Base-by-base conservation (phyloP, 106 monocot species). In the Acanthochlamys bracteata region DNA sequence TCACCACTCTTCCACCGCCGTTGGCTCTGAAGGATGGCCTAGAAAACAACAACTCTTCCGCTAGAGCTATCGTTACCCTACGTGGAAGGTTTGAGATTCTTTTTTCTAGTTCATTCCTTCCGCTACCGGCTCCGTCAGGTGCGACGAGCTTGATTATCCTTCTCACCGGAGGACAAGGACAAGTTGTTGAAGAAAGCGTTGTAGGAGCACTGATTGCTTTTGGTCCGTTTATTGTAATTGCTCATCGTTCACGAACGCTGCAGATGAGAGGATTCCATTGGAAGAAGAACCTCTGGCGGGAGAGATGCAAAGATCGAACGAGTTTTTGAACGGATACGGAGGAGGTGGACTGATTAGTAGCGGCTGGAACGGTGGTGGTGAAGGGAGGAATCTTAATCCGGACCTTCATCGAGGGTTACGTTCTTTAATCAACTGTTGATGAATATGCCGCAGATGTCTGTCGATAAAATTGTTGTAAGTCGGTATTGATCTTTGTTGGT, bases 381-480 rank as follows among this genome's bases (percentile, higher is more conserved):
- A 56, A 10, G 55, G 3, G 0, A 0, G 45, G 54, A 24, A 26
- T 53, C 60, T 61, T 0, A 65, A 60, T 24, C 72, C 64, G 0
- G 83, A 83, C 42, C 83, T 9, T 76, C 83, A 0, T 64, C 83
- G 3, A 75, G 79, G 45, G 41, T 79, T 21, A 64, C 83, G 0
- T 79, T 83, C 72, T 83, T 79, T 25, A 79, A 79, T 47, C n/a
- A 33, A 33, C 6, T 79, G 43, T 79, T 72, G 33, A 51, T 79
- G 22, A 60, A 54, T 33, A 74, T 80, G 70, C 67, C 59, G 20
- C 65, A 66, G 65, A 20, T 71, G 41, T 53, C 68, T 63, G 71
- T 61, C 4, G 78, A 83, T n/a, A n/a, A n/a, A n/a, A n/a, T n/a
- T n/a, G n/a, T n/a, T n/a, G n/a, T n/a, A n/a, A n/a, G n/a, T n/a